phyloP scores from a whole-genome alignment of 2,329 filamentous ascomycete species.

The Westerdykella aurantiaca region DNA sequence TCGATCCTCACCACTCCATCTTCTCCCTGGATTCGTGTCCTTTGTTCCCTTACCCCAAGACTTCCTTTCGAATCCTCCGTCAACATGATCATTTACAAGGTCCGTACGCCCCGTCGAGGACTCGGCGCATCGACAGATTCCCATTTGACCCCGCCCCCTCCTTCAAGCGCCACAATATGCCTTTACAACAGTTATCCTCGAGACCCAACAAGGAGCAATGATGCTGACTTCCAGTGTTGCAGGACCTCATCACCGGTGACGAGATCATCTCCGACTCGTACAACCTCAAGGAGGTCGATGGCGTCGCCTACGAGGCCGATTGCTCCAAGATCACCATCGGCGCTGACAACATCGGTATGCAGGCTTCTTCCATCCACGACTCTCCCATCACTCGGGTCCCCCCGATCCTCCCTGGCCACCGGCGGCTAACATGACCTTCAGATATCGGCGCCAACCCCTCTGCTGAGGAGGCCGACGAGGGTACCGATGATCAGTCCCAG shows the following conservation, averaged over 20 bases:
- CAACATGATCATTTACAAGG: constrained; percentile 57
- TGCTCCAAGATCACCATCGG: constrained; percentile 84
- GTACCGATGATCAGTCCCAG: constrained; percentile 60
- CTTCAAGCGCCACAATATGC: constrained; percentile 9
- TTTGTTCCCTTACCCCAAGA: constrained; percentile 4
- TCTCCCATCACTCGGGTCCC: constrained; percentile 5
- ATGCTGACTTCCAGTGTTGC: constrained; percentile 11
- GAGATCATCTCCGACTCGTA: constrained; percentile 97
- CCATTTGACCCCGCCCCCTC: constrained; percentile 22
- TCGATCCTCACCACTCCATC: constrained; percentile 5
- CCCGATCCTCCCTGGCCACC: not conserved
- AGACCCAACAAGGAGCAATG: constrained; percentile 6
- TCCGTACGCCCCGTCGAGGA: constrained; percentile 22
- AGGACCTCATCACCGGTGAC: constrained; percentile 87
- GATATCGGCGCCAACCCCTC: constrained; percentile 95
- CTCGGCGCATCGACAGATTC: constrained; percentile 18
- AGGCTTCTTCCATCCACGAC: not conserved
- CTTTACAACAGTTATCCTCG: constrained; percentile 4
- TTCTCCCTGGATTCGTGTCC: constrained; percentile 8
- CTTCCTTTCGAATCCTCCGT: constrained; percentile 11
- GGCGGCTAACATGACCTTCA: constrained; percentile 29
- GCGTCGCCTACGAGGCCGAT: constrained; percentile 81
- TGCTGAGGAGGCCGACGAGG: constrained; percentile 80
- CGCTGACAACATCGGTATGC: constrained; percentile 65
- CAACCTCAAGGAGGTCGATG: constrained; percentile 73